Evolutionary conservation across 1,284 basidiomycete species (phyloP), one percentile per base, ranked within the genome.

Genomic region (Tremellales sp.): DNA sequence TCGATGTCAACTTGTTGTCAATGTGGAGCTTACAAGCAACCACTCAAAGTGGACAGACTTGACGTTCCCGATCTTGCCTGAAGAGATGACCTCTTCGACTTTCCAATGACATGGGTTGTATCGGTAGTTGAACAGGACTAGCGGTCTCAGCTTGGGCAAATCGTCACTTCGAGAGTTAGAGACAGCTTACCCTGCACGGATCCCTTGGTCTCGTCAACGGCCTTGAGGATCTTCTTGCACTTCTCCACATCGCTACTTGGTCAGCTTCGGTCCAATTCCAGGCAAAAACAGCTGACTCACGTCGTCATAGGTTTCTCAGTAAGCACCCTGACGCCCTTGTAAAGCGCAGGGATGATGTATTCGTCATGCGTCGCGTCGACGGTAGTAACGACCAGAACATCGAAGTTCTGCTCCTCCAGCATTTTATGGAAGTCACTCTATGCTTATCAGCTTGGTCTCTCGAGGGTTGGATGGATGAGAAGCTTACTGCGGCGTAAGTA

Each of bases 231-330:
- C 5, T 65, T 58, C 31, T 77, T 71, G 56, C 77, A 79, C 54
- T 80, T 81, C 31, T 76, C 77, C 15, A 77, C 71, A 54, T 79
- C 75, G 19, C 66, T 66, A 37, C 19, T 5, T n/a, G 41, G 40
- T 25, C n/a, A 40, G 40, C 24, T 17, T 19, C 29, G 19, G 7
- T 44, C 27, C n/a, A 27, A n/a, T 21, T 19, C 13, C 8, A 19
- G 36, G 8, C 29, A n/a, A n/a, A 33, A 33, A 33, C n/a, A n/a
- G 23, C 1, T 1, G 8, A 56, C 65, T 58, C 50, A 68, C 62
- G 79, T 81, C 0, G 79, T 80, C 79, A 81, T 80, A 0, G 79
- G 80, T 62, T 81, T 81, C 64, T 81, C 80, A 8, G 79, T 79
- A 31, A 81, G 56, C 5, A 81, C 79, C 21, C 60, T 58, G 53